These are phyloP conservation scores for Kodamaea jinghongensis DNA, from an alignment of 805 yeast genomes.

Conservation along the genomic window DNA sequence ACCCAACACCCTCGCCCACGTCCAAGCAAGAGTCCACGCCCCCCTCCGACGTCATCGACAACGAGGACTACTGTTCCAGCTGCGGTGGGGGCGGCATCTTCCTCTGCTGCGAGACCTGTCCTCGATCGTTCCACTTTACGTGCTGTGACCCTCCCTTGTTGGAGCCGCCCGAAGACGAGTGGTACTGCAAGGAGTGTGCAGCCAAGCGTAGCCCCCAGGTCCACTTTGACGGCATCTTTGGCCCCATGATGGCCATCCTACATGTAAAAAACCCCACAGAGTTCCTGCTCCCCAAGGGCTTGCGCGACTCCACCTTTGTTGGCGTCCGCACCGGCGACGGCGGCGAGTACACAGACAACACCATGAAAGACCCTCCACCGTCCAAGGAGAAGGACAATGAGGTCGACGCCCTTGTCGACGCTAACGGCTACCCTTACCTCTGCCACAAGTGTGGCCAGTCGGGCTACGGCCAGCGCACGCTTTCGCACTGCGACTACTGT, in stretches of 20 bases:
- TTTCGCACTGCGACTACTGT: slow-evolving; percentile 82
- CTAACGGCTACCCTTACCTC: slow-evolving; percentile 61
- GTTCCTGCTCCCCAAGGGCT: slow-evolving; percentile 56
- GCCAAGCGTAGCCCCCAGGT: slow-evolving; percentile 36
- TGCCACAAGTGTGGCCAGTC: slow-evolving; percentile 78
- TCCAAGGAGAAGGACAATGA: slow-evolving; percentile 46
- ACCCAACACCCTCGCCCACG: not conserved
- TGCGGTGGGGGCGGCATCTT: slow-evolving; percentile 90
- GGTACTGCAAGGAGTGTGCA: slow-evolving; percentile 83
- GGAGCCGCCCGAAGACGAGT: slow-evolving; percentile 80
- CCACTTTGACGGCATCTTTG: slow-evolving; percentile 43
- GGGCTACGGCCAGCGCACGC: slow-evolving; percentile 51
- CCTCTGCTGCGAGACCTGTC: slow-evolving; percentile 92
- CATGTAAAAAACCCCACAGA: slow-evolving; percentile 31
- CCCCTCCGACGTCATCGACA: slow-evolving; percentile 27
- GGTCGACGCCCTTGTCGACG: slow-evolving; percentile 63
- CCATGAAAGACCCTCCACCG: slow-evolving; percentile 33
- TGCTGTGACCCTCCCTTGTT: slow-evolving; percentile 90
- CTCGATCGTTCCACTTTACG: slow-evolving; percentile 84
- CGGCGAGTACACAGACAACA: slow-evolving; percentile 67
- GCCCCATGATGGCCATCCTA: slow-evolving; percentile 61
- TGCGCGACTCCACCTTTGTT: slow-evolving; percentile 65
- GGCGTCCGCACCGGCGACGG: slow-evolving; percentile 64
- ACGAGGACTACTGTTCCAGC: slow-evolving; percentile 88
- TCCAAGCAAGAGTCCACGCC: not conserved